Evolutionary conservation across 2,329 filamentous ascomycete species (phyloP), one percentile per base, ranked within the genome.

Genomic region (Microdochium nivale): DNA sequence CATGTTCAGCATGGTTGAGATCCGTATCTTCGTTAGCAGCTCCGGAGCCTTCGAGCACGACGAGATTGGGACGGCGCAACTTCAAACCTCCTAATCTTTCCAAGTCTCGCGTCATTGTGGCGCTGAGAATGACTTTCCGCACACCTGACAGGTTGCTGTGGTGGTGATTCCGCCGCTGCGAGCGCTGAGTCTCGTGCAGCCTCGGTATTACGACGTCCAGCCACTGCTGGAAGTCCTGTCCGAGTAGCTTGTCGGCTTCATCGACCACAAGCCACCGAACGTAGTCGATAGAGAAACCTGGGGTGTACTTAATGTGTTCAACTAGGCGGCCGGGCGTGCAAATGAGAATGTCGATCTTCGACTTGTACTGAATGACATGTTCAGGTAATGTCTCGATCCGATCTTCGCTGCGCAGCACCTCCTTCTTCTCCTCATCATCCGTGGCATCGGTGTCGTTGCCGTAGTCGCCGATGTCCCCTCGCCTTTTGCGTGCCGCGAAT

Each of bases 141-240:
- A 94, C 74, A 16, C 75, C 77, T 4, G 69, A 71, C 43, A 76
- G 69, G 51, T 76, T 74, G 51, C 75, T 74, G 49, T 79, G 73
- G 23, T 74, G 73, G 55, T 78, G 77, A 57, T 81, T 77, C 48
- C 79, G 71, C 2, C 74, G 70, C 24, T 76, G 74, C 57, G 76
- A 76, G 2, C 70, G 65, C 43, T 74, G 73, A 2, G 66, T 65
- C 1, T 65, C 67, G 35, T 75, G 74, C 55, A 88, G 74, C 46
- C 73, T 71, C 16, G 84, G 79, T 62, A 89, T 84, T 7, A 94
- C 80, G 0, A 85, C 71, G 40, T 84, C 81, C 2, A 95, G 75
- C 91, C 91, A 96, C 61, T 92, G 87, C 65, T 96, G 91, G 67
- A 94, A 96, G 62, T 87, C 91, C 66, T 97, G 89, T 44, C 91